Conservation (phyloP, 176 grass and related monocot genomes). For the Otatea glauca region DNA sequence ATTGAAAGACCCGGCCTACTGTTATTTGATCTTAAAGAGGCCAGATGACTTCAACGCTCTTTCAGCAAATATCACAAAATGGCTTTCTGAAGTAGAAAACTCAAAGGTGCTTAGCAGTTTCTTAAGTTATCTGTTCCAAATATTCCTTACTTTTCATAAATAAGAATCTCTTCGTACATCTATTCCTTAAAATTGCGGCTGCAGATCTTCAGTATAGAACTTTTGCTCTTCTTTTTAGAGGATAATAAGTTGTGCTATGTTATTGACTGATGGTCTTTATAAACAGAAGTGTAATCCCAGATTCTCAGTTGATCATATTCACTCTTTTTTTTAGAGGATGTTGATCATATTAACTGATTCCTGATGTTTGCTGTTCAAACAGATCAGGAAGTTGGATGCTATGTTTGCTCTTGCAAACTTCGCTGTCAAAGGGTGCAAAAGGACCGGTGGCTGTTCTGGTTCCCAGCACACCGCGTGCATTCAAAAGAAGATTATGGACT, state of each 20-base stretch:
- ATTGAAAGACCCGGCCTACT: slow-evolving; percentile 89
- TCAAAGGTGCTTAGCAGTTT: slow-evolving; percentile 63
- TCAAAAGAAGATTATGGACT: slow-evolving; percentile 71
- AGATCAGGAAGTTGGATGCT: slow-evolving; percentile 82
- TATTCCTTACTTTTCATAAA: slow-evolving; percentile 10
- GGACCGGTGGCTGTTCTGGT: slow-evolving; percentile 66
- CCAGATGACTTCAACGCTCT: slow-evolving; percentile 77
- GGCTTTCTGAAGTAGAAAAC: slow-evolving; percentile 85
- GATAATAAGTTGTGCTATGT: slow-evolving; percentile 16
- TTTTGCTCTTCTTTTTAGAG: background rate
- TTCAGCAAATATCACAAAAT: slow-evolving; percentile 72
- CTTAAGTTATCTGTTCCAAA: background rate
- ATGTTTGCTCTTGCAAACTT: slow-evolving; percentile 82
- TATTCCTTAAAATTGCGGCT: slow-evolving; percentile 4
- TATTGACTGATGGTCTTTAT: slow-evolving; percentile 1
- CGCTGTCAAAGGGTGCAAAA: slow-evolving; percentile 77
- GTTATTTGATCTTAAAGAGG: slow-evolving; percentile 71
- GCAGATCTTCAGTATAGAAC: slow-evolving; percentile 5
- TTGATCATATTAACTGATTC: background rate
- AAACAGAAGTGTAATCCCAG: background rate
- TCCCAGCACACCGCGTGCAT: slow-evolving; percentile 82
- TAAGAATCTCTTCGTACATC: slow-evolving; percentile 12
- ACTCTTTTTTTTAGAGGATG: background rate
- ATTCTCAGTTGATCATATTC: slow-evolving; percentile 1
- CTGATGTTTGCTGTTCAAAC: slow-evolving; percentile 42